Conservation (phyloP, 2,329 filamentous ascomycete species). For the Teratosphaeria nubilosa region DNA sequence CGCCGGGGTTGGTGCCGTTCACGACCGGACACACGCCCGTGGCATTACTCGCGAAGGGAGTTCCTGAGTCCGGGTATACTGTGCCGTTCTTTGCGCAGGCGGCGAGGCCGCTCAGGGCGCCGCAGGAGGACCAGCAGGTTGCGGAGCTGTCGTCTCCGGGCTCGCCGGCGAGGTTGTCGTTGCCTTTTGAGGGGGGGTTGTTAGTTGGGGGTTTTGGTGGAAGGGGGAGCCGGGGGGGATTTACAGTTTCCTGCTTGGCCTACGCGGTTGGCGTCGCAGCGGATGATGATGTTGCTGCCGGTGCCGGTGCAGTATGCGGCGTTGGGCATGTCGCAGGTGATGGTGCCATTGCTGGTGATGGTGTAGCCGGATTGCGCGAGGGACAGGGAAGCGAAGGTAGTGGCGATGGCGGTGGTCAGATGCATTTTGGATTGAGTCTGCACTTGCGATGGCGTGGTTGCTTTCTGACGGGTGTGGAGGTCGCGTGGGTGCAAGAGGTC, state of each 20-base stretch:
- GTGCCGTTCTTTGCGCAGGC: conserved; percentile 5
- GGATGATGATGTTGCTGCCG: conserved; percentile 6
- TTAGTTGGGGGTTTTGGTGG: neutral
- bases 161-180: conserved; percentile 5
- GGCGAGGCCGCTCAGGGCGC: neutral
- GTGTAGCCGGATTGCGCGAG: neutral
- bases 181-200: neutral
- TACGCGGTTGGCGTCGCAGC: conserved; percentile 1
- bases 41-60: neutral
- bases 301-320: neutral
- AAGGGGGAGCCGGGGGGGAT: neutral
- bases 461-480: neutral
- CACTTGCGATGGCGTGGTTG: neutral
- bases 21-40: neutral
- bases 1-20: neutral
- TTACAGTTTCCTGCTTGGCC: conserved; percentile 4
- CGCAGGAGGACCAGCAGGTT: conserved; percentile 1
- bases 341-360: neutral
- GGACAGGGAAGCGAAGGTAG: neutral
- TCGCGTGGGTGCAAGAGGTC: neutral
- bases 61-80: conserved; percentile 1
- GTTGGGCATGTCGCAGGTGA: conserved; percentile 1
- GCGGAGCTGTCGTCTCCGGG: neutral
- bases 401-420: neutral
- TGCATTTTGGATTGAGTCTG: neutral